phyloP scores from a whole-genome alignment of 306 rosid species.

The Corylus americana region DNA sequence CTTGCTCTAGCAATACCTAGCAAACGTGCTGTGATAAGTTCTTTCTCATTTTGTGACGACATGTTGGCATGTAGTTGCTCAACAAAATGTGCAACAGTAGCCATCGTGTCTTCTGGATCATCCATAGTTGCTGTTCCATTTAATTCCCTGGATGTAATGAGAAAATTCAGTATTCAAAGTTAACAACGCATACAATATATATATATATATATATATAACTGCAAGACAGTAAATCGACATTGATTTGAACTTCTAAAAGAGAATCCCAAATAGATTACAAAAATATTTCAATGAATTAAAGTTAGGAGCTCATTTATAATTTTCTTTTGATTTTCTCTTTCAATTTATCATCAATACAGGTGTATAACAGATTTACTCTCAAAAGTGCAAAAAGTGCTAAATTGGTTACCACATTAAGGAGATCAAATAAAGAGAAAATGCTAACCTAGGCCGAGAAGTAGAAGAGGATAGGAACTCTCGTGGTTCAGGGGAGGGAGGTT shows the following conservation, averaged over 20 bases:
- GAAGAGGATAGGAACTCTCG: constrained; percentile 42
- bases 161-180: constrained; percentile 20
- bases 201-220: no score
- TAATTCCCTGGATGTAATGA: constrained; percentile 52
- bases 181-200: constrained; percentile 24
- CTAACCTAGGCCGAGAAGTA: constrained; percentile 49
- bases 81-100: constrained; percentile 73
- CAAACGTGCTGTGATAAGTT: constrained; percentile 67
- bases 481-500: constrained; percentile 57
- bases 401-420: constrained; percentile 5
- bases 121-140: constrained; percentile 53
- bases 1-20: constrained; percentile 63
- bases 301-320: not conserved
- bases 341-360: not conserved
- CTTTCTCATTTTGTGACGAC: constrained; percentile 82
- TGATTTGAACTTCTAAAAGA: no score
- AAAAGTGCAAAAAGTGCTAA: not conserved
- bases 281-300: not conserved
- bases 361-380: not conserved
- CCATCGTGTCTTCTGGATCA: constrained; percentile 79
- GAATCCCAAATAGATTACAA: not conserved
- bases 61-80: constrained; percentile 87
- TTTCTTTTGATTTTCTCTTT: constrained; percentile 2
- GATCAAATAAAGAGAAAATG: constrained; percentile 2
- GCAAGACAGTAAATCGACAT: no score